Evolutionary conservation across 257 asterid genomes (phyloP).

Genomic region (Rubia yunnanensis): DNA sequence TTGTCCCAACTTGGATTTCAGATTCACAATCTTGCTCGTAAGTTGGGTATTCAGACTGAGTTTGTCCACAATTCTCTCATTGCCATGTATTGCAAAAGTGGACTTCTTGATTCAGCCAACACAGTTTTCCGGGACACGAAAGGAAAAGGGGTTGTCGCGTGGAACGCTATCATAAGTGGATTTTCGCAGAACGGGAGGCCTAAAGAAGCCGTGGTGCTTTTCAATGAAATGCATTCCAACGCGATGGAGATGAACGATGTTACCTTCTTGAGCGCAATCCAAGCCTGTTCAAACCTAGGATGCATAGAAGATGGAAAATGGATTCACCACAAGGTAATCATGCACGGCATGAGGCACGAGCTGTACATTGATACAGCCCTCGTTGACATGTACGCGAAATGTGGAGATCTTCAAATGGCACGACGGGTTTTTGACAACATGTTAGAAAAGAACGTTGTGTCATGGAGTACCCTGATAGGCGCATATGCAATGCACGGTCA

Average conservation of each 20-base stretch:
- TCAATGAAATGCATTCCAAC: constrained; percentile 39
- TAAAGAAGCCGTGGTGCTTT: constrained; percentile 48
- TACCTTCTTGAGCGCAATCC: constrained; percentile 59
- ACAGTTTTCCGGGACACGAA: constrained; percentile 31
- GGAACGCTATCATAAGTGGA: constrained; percentile 87
- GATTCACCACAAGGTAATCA: constrained; percentile 68
- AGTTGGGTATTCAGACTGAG: constrained; percentile 41
- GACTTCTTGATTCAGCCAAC: constrained; percentile 37
- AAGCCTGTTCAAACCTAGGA: constrained; percentile 74
- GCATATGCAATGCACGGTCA: constrained; percentile 80
- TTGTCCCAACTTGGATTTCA: constrained; percentile 46
- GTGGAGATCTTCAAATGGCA: constrained; percentile 72
- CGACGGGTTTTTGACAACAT: constrained; percentile 47
- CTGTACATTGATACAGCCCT: constrained; percentile 58
- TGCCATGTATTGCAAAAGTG: constrained; percentile 75
- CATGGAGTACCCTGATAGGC: constrained; percentile 84
- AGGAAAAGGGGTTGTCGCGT: constrained; percentile 42
- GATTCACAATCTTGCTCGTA: constrained; percentile 53
- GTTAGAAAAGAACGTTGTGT: constrained; percentile 40
- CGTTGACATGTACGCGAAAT: constrained; percentile 66
- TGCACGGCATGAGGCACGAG: constrained; percentile 41
- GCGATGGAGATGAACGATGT: constrained; percentile 55
- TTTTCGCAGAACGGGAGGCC: constrained; percentile 58
- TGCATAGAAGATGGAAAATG: constrained; percentile 58
- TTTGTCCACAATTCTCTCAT: constrained; percentile 71